Evolutionary conservation across 2,329 filamentous ascomycete genomes (phyloP).

Genomic region (Septoria linicola): DNA sequence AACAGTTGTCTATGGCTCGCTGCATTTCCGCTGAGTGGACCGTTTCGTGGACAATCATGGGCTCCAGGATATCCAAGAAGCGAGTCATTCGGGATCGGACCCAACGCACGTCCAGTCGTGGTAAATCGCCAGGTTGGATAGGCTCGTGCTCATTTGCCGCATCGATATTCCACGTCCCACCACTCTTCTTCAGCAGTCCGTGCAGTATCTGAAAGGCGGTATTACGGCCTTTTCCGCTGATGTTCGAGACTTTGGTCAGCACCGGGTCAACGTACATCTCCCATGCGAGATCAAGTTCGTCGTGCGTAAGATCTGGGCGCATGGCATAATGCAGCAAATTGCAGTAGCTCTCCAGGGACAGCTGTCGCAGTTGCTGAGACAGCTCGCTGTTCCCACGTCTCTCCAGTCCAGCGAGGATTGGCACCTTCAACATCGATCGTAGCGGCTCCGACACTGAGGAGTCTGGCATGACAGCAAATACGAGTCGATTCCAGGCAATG

Average conservation of each 20-base stretch:
- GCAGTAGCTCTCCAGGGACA: conserved; percentile 71
- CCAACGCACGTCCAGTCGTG: conserved; percentile 82
- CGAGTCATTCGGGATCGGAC: conserved; percentile 67
- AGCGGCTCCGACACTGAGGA: conserved; percentile 56
- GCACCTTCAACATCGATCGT: conserved; percentile 65
- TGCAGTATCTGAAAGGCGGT: conserved; percentile 69
- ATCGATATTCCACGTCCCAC: conserved; percentile 69
- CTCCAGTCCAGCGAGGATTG: conserved; percentile 67
- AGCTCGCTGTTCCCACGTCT: conserved; percentile 58
- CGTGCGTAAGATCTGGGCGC: conserved; percentile 63
- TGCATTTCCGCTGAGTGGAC: conserved; percentile 40
- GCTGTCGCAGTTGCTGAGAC: conserved; percentile 49
- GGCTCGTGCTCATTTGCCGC: conserved; percentile 57
- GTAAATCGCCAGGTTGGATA: conserved; percentile 71
- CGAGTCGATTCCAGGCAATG: conserved; percentile 79
- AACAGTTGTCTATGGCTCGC: conserved; percentile 31
- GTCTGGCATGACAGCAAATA: conserved; percentile 69
- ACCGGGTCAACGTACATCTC: conserved; percentile 68
- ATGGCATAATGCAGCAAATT: conserved; percentile 82
- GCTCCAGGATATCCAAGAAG: conserved; percentile 63
- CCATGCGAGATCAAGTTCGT: conserved; percentile 77
- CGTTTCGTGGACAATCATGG: conserved; percentile 51
- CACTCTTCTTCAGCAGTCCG: conserved; percentile 66
- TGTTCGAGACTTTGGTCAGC: conserved; percentile 57
- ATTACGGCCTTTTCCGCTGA: conserved; percentile 53